Evolutionary conservation across 2,329 filamentous ascomycete species (phyloP), one percentile per base, ranked within the genome.

Genomic region (Colletotrichum sp.): DNA sequence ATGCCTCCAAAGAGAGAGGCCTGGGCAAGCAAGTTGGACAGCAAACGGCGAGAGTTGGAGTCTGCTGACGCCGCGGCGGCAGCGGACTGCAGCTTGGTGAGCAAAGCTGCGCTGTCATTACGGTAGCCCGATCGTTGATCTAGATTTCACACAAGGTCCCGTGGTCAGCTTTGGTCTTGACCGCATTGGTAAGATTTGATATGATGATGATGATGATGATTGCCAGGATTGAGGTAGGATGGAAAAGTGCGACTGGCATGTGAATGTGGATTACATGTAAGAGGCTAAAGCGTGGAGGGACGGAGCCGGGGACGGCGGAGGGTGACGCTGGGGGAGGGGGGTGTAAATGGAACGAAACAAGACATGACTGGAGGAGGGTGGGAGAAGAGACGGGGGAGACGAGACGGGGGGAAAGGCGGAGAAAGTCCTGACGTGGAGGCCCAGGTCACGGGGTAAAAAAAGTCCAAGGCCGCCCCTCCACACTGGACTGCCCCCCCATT

Each of bases 91-190:
- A 80, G 78, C 77, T 81, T 84, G 78, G 71, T 80, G 69, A 84
- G 79, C 52, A 81, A 74, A 69, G 78, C 77, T 56, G 69, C 63
- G 43, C 81, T 79, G 73, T 84, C 83, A 71, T 82, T 78, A 77
- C 83, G 82, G 76, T 84, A 84, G 43, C 81, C 82, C 72, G 83
- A 83, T 74, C 82, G 82, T 78, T 85, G 84, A 77, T 85, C 84
- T 85, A 74, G 58, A 28, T 52, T 56, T 48, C 38, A 56, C 34
- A 74, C 32, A 74, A 34, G 77, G 79, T 83, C 78, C 43, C 79
- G 79, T 82, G 82, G 83, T 85, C 81, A 85, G 83, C 48, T 48
- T 24, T 10, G n/a, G 30, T 36, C 26, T 59, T 63, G 28, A 56
- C 32, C 43, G 56, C 26, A 26, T 43, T 55, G 58, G 56, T 66